A percentile compares a stretch with the other conserved stretches of the same genome.
Conservation (phyloP, 2,329 filamentous ascomycete genomes). For the Ploettnerulaceae sp. region DNA sequence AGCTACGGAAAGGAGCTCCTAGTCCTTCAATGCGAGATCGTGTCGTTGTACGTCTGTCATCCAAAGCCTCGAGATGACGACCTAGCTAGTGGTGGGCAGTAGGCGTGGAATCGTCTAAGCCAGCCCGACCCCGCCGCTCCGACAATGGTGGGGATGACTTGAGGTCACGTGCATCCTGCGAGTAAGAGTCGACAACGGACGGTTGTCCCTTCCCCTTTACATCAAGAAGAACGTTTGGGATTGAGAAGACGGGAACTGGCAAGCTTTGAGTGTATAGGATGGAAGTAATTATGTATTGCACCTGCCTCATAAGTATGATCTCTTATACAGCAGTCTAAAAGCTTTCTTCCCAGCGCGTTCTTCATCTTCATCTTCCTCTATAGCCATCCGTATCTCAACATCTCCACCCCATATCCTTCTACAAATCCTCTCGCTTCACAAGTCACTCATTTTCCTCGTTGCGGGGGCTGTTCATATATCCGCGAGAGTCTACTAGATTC, state of each 20-base stretch:
- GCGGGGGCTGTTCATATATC: background rate
- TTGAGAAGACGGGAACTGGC: background rate
- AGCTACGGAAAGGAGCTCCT: conserved; percentile 16
- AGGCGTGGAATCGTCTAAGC: conserved; percentile 20
- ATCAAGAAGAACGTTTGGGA: background rate
- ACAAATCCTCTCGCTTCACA: background rate
- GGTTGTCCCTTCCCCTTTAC: conserved; percentile 1
- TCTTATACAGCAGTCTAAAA: no score
- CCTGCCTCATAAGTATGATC: background rate
- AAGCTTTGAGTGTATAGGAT: no score
- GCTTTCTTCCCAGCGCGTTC: background rate
- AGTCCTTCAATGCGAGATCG: conserved; percentile 11
- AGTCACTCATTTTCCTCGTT: conserved; percentile 10
- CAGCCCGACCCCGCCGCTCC: conserved; percentile 9
- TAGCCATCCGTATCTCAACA: conserved; percentile 6
- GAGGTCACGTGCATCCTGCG: background rate
- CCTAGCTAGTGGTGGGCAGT: conserved; percentile 14
- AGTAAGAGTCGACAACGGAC: no score
- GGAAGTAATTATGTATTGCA: background rate
- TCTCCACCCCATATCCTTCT: conserved; percentile 4
- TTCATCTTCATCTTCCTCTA: background rate
- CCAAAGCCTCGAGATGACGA: conserved; percentile 22
- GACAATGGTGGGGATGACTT: conserved; percentile 2
- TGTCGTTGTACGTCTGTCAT: conserved; percentile 3
- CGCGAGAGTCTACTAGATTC: background rate